Evolutionary conservation across 2,329 filamentous ascomycete genomes (phyloP).

Genomic region (Beauveria scarabaeidicola): DNA sequence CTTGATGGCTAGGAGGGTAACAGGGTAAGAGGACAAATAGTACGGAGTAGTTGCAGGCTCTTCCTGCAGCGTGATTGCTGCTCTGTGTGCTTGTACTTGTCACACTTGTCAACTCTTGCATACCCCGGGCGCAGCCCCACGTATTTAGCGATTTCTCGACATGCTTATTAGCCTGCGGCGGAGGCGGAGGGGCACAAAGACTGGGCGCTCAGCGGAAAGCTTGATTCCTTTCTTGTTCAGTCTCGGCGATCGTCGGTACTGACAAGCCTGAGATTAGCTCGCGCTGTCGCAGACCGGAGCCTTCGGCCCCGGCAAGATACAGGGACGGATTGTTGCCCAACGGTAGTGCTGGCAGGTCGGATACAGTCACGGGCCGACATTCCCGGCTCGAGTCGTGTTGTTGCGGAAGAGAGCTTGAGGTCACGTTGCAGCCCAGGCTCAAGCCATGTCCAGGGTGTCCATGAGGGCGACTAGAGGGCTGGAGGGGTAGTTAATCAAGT

Average conservation of each 20-base stretch:
- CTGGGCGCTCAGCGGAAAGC: conserved; percentile 15
- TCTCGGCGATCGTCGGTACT: conserved; percentile 5
- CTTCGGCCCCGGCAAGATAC: background rate
- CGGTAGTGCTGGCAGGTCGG: background rate
- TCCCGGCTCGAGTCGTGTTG: background rate
- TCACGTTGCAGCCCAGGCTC: background rate
- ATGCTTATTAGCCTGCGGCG: conserved; percentile 7
- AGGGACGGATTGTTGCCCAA: background rate
- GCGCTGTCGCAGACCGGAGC: background rate
- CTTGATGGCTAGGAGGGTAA: no score
- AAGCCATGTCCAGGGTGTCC: background rate
- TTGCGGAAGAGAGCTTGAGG: background rate
- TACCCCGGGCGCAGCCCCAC: conserved; percentile 9
- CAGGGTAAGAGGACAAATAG: background rate
- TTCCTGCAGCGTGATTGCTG: background rate
- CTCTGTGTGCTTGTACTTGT: background rate
- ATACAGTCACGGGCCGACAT: background rate
- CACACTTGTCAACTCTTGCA: background rate
- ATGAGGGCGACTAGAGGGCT: no score
- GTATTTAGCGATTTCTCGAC: conserved; percentile 11
- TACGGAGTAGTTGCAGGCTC: background rate
- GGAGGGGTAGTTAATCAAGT: no score
- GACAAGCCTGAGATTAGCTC: background rate
- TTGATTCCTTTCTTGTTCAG: conserved; percentile 13
- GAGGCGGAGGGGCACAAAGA: conserved; percentile 11